Percentiles rank a stretch among this genome's conserved stretches.
These are phyloP conservation scores for Piloderma croceum DNA, from an alignment of 768 basidiomycete genomes.

Conservation along the genomic window DNA sequence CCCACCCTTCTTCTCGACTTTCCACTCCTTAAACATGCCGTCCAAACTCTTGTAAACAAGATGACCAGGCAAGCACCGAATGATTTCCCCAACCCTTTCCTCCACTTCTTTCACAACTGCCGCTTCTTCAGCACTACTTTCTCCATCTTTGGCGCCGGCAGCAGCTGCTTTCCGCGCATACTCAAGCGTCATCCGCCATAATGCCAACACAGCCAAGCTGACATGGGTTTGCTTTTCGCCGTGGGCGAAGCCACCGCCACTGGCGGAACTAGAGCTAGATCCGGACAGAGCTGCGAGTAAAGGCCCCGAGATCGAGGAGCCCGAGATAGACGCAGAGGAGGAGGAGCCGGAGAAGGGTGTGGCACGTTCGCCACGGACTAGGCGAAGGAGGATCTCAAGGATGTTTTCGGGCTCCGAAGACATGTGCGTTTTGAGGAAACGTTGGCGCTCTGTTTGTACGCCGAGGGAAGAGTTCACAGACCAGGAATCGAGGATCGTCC, in stretches of 20 bases:
- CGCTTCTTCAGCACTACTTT: no score
- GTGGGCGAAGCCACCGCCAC: slow-evolving; percentile 68
- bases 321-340: slow-evolving; percentile 26
- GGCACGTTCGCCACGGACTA: slow-evolving; percentile 85
- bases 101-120: slow-evolving; percentile 71
- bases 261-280: no score
- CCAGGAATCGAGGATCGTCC: slow-evolving; percentile 89
- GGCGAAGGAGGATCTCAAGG: slow-evolving; percentile 86
- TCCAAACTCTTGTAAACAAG: slow-evolving; percentile 89
- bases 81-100: slow-evolving; percentile 79
- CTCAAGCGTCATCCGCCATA: slow-evolving; percentile 80
- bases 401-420: slow-evolving; percentile 82
- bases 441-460: slow-evolving; percentile 66
- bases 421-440: slow-evolving; percentile 87
- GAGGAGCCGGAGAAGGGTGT: slow-evolving; percentile 58
- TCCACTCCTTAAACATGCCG: slow-evolving; percentile 92
- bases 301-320: slow-evolving; percentile 55
- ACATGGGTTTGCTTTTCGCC: slow-evolving; percentile 90
- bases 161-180: slow-evolving; percentile 69
- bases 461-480: slow-evolving; percentile 79
- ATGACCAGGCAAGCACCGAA: slow-evolving; percentile 81
- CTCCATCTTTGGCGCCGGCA: slow-evolving; percentile 64
- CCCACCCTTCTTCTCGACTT: slow-evolving; percentile 74
- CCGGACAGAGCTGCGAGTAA: slow-evolving; percentile 62
- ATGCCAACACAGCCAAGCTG: slow-evolving; percentile 85